Evolutionary conservation across 2,329 filamentous ascomycete genomes (phyloP), one percentile per base, ranked within the genome.

Genomic region (Cytospora piceicola): DNA sequence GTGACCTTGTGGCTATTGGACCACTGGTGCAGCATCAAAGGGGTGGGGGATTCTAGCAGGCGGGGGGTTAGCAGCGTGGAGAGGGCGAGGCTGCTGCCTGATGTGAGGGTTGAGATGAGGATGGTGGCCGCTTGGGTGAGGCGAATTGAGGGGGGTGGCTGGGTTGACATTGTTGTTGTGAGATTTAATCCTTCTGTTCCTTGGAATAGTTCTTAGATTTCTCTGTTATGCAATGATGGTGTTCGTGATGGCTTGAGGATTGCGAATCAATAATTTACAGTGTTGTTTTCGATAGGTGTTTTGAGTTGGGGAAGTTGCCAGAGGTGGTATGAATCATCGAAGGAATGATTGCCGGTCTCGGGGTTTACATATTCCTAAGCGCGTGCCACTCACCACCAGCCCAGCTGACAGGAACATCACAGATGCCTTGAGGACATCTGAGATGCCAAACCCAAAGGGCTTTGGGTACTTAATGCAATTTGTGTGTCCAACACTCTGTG

Each of bases 11-110:
- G 83, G 65, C 80, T 73, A 51, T 72, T 77, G 65, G 74, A 70
- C 85, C 85, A 89, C 75, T 88, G 86, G 49, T 77, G 78, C 36
- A 84, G 81, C 67, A 87, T 81, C 14, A 87, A 75, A 1, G 81
- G 81, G 1, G 82, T 80, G 1, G 86, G 86, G 0, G 84, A 82
- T 66, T 83, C 78, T 65, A 88, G 80, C 11, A 88, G 74, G 51
- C 82, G 79, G 1, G 86, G 86, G 2, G 85, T 71, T n/a, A 77
- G 68, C 65, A 79, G 75, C 71, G 77, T 70, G 7, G 82, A 85
- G 61, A 81, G 66, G 53, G 75, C 70, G 55, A 79, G 69, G 57
- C 72, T 75, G 65, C 73, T 70, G 58, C 80, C 81, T 9, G 76
- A 72, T 3, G 82, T 71, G 63, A 81, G 78, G 27, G 81, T 79